Base-by-base conservation (phyloP, 2,329 filamentous ascomycete genomes). In the Helotiales sp. region DNA sequence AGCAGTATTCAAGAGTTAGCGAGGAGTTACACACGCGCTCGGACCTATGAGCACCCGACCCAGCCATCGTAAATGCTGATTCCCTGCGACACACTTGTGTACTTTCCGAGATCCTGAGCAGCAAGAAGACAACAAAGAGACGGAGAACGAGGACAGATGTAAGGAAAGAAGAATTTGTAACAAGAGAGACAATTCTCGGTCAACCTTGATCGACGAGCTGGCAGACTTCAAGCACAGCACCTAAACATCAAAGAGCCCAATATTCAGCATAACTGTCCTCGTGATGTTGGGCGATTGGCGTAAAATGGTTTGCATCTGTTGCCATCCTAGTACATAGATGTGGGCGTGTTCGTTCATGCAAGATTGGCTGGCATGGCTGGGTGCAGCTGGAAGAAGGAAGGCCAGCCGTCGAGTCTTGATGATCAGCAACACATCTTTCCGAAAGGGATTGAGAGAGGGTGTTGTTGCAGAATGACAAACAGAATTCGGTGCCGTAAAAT, bases 241-340 rank as follows among this genome's bases (percentile, higher is more conserved):
- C 25, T 27, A n/a, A 46, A 48, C 27, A 27, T 33, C 9, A 25
- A 48, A 54, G 51, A 57, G 40, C 52, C 57, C 36, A 58, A 59
- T 42, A 34, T 51, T 34, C 57, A 50, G 34, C 9, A 3, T 27
- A 38, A 36, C 40, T 19, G 52, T 54, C 38, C 63, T 61, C 60
- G 63, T 65, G 64, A 64, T 49, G 40, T 7, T 8, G 2, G 31
- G 10, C 59, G 59, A 66, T 67, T 67, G 66, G 66, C 40, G 40
- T 25, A 7, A 44, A 12, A 44, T 44, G 10, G 13, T 44, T 44
- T 24, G 27, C 22, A 9, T 17, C 22, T 44, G 36, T 52, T 54
- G 15, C 12, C 29, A 66, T 61, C 61, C 59, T 29, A 58, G 64
- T 38, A 57, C 13, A 30, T 27, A 53, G 50, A 51, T 63, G 64